A percentile compares a stretch with the other conserved stretches of the same genome.
Evolutionary conservation across 169 alveolate genomes (phyloP).

Genomic region (Plasmodium ovale): DNA sequence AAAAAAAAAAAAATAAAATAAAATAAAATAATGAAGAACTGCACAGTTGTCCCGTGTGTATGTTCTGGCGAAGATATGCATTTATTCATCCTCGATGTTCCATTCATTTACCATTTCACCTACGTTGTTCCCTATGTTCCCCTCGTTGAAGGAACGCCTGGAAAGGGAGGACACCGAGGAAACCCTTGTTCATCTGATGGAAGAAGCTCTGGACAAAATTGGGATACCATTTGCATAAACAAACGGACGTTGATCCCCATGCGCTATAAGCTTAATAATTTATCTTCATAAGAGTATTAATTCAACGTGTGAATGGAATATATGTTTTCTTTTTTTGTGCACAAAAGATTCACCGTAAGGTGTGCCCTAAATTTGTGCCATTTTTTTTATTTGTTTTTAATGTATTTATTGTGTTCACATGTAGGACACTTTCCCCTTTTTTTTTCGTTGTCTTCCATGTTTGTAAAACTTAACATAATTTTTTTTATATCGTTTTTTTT

Average conservation of each 20-base stretch:
- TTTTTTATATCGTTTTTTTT: constrained; percentile 2
- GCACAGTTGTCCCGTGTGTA: no score
- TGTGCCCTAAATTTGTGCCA: constrained; percentile 5
- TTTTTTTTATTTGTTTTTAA: constrained; percentile 16
- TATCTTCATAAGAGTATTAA: constrained; percentile 8
- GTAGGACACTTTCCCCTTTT: neutral
- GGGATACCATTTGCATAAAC: constrained; percentile 70
- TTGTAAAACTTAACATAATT: constrained; percentile 4
- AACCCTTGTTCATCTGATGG: constrained; percentile 68
- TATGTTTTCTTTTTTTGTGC: neutral
- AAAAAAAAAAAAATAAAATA: neutral
- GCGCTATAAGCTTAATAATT: neutral
- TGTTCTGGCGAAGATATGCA: constrained; percentile 10
- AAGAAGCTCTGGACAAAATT: constrained; percentile 65
- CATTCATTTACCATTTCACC: no score
- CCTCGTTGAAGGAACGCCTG: constrained; percentile 61
- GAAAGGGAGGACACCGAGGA: constrained; percentile 73
- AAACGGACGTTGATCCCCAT: neutral
- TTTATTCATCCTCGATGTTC: neutral
- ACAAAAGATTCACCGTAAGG: neutral
- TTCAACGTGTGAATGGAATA: constrained; percentile 5
- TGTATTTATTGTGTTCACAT: neutral
- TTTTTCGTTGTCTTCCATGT: neutral
- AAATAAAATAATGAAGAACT: no score
- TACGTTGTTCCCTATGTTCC: no score